Evolutionary conservation across 2,329 filamentous ascomycete species (phyloP), one percentile per base, ranked within the genome.

Genomic region (Fusarium burgessii): DNA sequence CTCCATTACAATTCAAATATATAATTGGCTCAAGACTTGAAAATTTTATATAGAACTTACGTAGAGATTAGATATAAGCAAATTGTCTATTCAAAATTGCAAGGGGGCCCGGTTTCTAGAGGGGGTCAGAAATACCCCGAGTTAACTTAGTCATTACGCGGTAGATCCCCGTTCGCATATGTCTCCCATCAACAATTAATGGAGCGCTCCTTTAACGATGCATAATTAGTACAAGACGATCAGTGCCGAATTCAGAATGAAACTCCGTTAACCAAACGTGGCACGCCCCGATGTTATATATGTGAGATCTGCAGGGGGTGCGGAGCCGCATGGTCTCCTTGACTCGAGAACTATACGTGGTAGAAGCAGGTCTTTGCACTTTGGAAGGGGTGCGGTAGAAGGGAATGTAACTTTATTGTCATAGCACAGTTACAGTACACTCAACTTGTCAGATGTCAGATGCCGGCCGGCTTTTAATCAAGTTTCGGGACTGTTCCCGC

Each of bases 301-400:
- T 20, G 29, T 25, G 45, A 15, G 33, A 58, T 58, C 55, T 58
- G 45, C 55, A 58, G 55, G 55, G 55, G 55, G 25, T 51, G 29
- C 36, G 49, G 57, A 60, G 57, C 57, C 57, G 40, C 57, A 56
- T 25, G 32, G 29, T 25, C 25, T 17, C 15, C 27, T 36, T 49
- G 50, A 54, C 38, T 56, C 38, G 3, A 9, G 10, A 58, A 29
- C 33, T 50, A 40, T 29, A 27, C 23, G 15, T 29, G 40, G 9
- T 18, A 42, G 38, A 23, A 38, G n/a, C 23, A 29, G 47, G 32
- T 18, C 42, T 17, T 60, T 14, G 23, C 57, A 42, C 49, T 27
- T 33, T 52, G 35, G 25, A 36, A 54, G 43, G 20, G 11, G n/a
- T 33, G 23, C 47, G 29, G 55, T 13, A 51, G 11, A 64, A 20